Base-by-base conservation (phyloP, 192 early-diverging fungal genomes). In the Spizellomyces punctatus region DNA sequence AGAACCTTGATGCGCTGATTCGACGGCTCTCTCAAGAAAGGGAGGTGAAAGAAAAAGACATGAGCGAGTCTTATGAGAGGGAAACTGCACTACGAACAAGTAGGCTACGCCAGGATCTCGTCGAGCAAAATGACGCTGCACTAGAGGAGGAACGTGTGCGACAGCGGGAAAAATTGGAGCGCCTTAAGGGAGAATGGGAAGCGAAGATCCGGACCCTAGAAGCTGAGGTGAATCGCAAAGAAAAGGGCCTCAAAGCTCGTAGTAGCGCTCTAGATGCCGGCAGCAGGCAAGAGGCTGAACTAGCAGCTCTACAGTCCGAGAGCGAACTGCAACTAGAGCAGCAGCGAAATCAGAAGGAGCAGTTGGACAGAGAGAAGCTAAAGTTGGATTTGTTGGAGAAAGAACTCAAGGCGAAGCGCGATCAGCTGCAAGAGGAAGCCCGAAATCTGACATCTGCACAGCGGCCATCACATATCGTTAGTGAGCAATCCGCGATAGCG, bases 171-270 rank as follows among this genome's bases (percentile, higher is more conserved):
- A 14, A 42, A 10, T 46, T 47, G 41, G 21, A 42, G 1, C 21
- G n/a, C 5, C 9, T 46, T 46, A n/a, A 57, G 43, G 21, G 61
- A 46, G 44, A 66, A 22, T 46, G 12, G 46, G 64, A 69, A 14
- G 67, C 43, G 0, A 43, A 55, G 8, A 73, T 68, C 46, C 19
- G 58, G 9, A 46, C 42, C 16, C 12, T 45, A 14, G 65, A 73
- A 75, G 65, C 71, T 12, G 14, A 73, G 74, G 58, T 54, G 21
- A 4, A 42, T 27, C 46, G 14, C 16, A 76, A 76, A 4, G 46
- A 73, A 64, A 41, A 73, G 1, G 22, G 36, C 1, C 74, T 58
- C 47, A 43, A 22, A 2, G 59, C 22, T 61, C 59, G 59, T 16
- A 61, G 16, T 12, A n/a, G 22, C 16, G 22, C 59, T 22, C 59